These are phyloP conservation scores for Monosporozyma yasuniensis DNA, from an alignment of 805 yeast genomes.

Conservation along the genomic window DNA sequence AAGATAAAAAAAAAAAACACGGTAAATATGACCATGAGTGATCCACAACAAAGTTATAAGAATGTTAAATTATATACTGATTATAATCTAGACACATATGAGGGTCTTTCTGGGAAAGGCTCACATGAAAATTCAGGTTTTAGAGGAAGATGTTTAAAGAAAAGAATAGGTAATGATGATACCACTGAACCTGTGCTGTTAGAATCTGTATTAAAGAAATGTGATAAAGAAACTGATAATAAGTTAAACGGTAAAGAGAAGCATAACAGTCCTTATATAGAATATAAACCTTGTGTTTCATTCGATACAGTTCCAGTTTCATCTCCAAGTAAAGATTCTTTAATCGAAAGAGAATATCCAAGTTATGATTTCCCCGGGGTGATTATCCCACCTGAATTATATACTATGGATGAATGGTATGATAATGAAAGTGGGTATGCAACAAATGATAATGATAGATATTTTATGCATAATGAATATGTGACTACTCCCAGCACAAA, in stretches of 20 bases:
- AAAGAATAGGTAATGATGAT: background rate
- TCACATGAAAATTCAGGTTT: background rate
- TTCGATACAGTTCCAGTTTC: conserved; percentile 28
- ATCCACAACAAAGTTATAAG: background rate
- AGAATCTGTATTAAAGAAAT: background rate
- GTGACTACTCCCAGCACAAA: background rate
- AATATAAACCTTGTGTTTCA: conserved; percentile 24
- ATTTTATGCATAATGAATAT: conserved; percentile 12
- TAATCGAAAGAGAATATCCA: conserved; percentile 8
- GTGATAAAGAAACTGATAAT: too few species aligned
- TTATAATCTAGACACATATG: background rate
- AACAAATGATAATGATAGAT: conserved; percentile 11
- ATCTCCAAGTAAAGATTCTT: conserved; percentile 10
- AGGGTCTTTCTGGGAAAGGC: background rate
- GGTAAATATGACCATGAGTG: background rate
- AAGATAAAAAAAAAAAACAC: background rate
- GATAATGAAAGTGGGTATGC: conserved; percentile 23
- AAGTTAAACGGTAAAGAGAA: background rate
- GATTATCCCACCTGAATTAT: conserved; percentile 19
- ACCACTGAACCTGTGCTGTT: background rate
- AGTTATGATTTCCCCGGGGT: conserved; percentile 21
- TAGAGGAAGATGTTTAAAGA: background rate
- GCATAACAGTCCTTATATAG: conserved; percentile 4
- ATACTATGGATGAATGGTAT: conserved; percentile 29
- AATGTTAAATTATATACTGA: background rate